Conservation (phyloP, 129 eudicot genomes). For the carrot (Daucus carota) region DNA sequence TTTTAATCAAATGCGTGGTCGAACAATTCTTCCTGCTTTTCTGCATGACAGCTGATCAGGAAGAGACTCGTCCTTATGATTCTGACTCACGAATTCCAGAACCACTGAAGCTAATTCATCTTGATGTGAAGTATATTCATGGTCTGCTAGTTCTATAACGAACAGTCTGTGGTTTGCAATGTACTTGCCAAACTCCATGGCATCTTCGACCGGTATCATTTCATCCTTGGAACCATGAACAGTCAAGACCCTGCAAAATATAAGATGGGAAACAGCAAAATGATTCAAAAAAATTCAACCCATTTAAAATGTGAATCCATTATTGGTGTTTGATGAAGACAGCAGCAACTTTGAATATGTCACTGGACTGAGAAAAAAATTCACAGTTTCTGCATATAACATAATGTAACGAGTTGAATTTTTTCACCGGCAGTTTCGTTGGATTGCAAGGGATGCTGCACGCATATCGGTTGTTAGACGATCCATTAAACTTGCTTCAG, state of each 20-base stretch:
- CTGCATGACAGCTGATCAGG: slow-evolving; percentile 5
- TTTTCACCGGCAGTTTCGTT: slow-evolving; percentile 58
- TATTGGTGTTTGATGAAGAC: neutral
- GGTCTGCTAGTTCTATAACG: slow-evolving; percentile 69
- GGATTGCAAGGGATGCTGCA: slow-evolving; percentile 50
- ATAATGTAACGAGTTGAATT: neutral
- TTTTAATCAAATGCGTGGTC: slow-evolving; percentile 31
- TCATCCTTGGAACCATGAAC: slow-evolving; percentile 68
- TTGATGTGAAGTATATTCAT: slow-evolving; percentile 60
- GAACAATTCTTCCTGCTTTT: slow-evolving; percentile 10
- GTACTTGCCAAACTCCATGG: slow-evolving; percentile 40
- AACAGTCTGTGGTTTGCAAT: slow-evolving; percentile 48
- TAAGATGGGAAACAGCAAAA: neutral
- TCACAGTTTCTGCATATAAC: neutral
- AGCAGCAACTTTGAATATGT: neutral
- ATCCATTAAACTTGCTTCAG: slow-evolving; percentile 61
- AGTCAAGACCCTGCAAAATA: slow-evolving; percentile 52
- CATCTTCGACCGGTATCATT: slow-evolving; percentile 52
- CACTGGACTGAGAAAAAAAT: neutral
- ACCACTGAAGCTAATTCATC: slow-evolving; percentile 45
- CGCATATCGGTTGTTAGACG: slow-evolving; percentile 53
- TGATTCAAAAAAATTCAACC: neutral
- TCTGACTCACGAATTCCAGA: slow-evolving; percentile 39
- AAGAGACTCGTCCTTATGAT: neutral
- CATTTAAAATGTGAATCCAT: neutral